phyloP scores from a whole-genome alignment of 805 yeast species.

The Cyberlindnera euphorbiiphila region DNA sequence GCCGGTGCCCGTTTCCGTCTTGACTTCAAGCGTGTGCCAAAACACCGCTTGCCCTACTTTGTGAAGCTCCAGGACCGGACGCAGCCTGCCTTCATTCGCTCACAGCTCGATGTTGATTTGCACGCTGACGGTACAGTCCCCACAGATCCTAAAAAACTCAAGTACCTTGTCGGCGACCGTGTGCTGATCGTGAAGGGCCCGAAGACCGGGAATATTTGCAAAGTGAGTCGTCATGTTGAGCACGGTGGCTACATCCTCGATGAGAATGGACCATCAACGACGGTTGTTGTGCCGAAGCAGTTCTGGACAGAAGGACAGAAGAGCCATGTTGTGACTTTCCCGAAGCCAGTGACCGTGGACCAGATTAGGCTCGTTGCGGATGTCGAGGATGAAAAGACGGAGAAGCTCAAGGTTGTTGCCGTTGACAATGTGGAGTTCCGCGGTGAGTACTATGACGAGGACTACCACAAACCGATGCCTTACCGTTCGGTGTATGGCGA shows the following conservation, averaged over 20 bases:
- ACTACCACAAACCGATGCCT: conserved; percentile 70
- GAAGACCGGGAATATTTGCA: conserved; percentile 70
- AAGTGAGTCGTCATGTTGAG: conserved; percentile 54
- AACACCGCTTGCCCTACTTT: conserved; percentile 28
- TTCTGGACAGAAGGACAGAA: conserved; percentile 71
- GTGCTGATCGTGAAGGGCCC: conserved; percentile 70
- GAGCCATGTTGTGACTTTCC: conserved; percentile 68
- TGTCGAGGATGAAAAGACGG: conserved; percentile 58
- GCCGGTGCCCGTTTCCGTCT: conserved; percentile 35
- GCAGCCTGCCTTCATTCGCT: conserved; percentile 35
- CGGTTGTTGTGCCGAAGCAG: conserved; percentile 64
- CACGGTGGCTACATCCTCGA: conserved; percentile 61
- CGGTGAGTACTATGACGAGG: conserved; percentile 70
- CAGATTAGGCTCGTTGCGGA: conserved; percentile 77
- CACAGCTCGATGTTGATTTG: conserved; percentile 30
- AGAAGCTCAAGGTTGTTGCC: conserved; percentile 64
- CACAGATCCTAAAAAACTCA: conserved; percentile 50
- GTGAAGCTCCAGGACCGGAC: conserved; percentile 30
- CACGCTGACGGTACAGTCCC: conserved; percentile 33
- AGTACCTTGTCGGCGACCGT: conserved; percentile 69
- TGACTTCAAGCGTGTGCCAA: conserved; percentile 30
- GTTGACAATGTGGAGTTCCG: conserved; percentile 68
- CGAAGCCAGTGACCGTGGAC: conserved; percentile 53
- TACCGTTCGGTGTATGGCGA: conserved; percentile 72
- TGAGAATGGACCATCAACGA: conserved; percentile 63